These are phyloP conservation scores for Solanum virginianum DNA, from an alignment of 257 asterid species.

Conservation along the genomic window DNA sequence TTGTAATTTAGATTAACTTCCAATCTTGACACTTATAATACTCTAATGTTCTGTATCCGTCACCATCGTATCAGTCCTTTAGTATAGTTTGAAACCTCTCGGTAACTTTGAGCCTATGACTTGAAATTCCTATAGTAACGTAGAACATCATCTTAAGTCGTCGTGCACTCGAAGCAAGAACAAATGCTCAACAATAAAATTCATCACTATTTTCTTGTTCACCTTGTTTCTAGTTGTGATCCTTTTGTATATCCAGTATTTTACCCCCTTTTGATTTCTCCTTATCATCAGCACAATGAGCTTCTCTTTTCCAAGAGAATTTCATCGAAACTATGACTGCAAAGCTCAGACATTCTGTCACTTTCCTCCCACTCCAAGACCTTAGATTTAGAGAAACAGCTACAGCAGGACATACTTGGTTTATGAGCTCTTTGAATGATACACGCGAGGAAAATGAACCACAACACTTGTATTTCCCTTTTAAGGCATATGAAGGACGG, in stretches of 20 bases:
- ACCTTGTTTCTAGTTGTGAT: neutral
- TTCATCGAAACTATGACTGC: neutral
- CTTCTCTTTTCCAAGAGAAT: neutral
- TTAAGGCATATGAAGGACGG: constrained; percentile 11
- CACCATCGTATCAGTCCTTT: too few species aligned
- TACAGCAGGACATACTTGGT: constrained; percentile 19
- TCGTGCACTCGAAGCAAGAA: neutral
- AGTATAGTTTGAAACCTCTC: too few species aligned
- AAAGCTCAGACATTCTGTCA: constrained; percentile 13
- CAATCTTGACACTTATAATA: constrained; percentile 1
- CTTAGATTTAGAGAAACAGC: constrained; percentile 11
- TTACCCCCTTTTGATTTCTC: neutral
- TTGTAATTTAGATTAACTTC: neutral
- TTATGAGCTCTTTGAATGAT: constrained; percentile 25
- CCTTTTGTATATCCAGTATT: neutral
- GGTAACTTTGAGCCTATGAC: too few species aligned
- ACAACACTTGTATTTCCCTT: constrained; percentile 19
- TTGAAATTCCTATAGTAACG: too few species aligned
- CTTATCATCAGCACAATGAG: neutral
- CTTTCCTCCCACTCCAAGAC: constrained; percentile 23
- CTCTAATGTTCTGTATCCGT: too few species aligned
- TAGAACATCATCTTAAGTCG: neutral
- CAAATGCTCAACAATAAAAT: neutral
- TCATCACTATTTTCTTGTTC: neutral
- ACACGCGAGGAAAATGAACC: constrained; percentile 14